Percentiles rank a stretch among this genome's conserved stretches.
Conservation (phyloP, 176 grass and related monocot species). For the Carex cristatella region DNA sequence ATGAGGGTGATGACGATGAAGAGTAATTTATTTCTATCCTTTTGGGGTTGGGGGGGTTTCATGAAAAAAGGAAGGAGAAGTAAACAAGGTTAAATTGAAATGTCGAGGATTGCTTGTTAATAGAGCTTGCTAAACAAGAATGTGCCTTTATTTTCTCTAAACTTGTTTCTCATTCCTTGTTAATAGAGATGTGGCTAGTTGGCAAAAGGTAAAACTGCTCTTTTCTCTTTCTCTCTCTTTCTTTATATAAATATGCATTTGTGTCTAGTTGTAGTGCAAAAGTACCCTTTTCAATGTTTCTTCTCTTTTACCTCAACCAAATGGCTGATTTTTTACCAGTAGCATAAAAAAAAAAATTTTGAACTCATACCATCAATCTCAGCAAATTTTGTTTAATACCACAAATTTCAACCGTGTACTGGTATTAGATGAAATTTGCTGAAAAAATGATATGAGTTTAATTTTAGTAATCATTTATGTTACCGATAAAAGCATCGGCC, state of each 20-base stretch:
- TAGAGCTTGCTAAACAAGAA: background rate
- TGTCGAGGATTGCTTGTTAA: background rate
- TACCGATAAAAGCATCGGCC: too few relatives aligned
- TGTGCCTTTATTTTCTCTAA: background rate
- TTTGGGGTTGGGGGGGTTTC: background rate
- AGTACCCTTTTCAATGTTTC: background rate
- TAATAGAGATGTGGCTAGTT: background rate
- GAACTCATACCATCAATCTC: too few relatives aligned
- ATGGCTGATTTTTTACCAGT: too few relatives aligned
- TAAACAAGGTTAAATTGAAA: background rate
- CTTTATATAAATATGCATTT: background rate
- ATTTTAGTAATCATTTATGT: too few relatives aligned
- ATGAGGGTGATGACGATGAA: slow-evolving; percentile 65
- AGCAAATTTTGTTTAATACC: too few relatives aligned
- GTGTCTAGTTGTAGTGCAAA: background rate
- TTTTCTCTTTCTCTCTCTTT: background rate
- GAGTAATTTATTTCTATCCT: slow-evolving; percentile 12
- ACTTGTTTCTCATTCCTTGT: background rate
- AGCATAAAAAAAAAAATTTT: too few relatives aligned
- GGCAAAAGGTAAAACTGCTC: background rate
- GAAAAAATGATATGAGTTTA: too few relatives aligned
- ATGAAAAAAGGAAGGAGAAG: background rate
- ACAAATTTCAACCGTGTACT: too few relatives aligned
- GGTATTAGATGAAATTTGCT: too few relatives aligned
- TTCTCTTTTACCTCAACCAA: background rate